Evolutionary conservation across 2,329 filamentous ascomycete species (phyloP).

Genomic region (Shiraia bambusicola): DNA sequence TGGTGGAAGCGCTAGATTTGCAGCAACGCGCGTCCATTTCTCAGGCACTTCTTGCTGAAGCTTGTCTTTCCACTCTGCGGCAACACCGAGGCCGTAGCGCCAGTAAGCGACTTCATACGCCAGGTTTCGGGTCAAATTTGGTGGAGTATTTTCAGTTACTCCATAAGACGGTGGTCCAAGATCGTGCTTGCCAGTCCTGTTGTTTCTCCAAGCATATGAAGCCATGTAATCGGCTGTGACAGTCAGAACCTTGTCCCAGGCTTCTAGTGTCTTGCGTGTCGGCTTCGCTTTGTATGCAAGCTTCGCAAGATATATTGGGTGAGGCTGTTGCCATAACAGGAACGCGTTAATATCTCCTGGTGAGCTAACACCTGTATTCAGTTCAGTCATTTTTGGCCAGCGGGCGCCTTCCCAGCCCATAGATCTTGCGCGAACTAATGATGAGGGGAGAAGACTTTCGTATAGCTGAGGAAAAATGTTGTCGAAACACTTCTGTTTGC

Average conservation of each 20-base stretch:
- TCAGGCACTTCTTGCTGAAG: constrained; percentile 46
- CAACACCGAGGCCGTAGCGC: constrained; percentile 59
- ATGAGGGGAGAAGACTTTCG: constrained; percentile 45
- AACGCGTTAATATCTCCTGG: constrained; percentile 62
- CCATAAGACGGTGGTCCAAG: constrained; percentile 53
- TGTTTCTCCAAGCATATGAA: constrained; percentile 57
- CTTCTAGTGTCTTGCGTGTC: constrained; percentile 45
- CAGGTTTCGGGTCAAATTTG: constrained; percentile 57
- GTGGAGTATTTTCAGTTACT: constrained; percentile 58
- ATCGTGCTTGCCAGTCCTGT: constrained; percentile 54
- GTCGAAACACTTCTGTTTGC: constrained; percentile 47
- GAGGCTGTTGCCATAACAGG: constrained; percentile 62
- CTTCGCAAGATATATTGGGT: constrained; percentile 61
- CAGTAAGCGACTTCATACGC: constrained; percentile 62
- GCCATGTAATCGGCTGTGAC: constrained; percentile 61
- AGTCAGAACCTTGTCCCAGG: constrained; percentile 57
- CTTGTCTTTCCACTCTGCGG: constrained; percentile 54
- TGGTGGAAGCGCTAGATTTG: constrained; percentile 57
- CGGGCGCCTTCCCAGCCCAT: constrained; percentile 46
- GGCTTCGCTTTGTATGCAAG: constrained; percentile 53
- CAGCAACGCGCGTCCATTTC: constrained; percentile 53
- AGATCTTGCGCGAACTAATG: constrained; percentile 32
- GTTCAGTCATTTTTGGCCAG: constrained; percentile 60
- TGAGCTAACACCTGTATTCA: constrained; percentile 51
- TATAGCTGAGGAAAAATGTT: constrained; percentile 51